Evolutionary conservation across 768 basidiomycete genomes (phyloP).

Genomic region (Boletus subparvulus): DNA sequence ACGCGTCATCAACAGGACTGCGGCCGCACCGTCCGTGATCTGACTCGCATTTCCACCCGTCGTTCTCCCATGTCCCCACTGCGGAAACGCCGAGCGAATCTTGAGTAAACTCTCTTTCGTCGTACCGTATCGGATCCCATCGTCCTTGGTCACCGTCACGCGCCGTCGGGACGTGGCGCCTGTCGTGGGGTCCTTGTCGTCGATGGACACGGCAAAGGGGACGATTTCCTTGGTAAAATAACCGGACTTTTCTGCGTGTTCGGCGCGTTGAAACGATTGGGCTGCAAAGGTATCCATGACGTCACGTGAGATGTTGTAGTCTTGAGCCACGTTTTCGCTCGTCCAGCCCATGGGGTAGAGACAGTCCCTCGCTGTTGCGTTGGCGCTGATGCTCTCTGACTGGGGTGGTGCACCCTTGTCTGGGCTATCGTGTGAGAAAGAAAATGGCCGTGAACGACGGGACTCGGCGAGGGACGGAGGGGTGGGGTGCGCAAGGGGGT

Average conservation of each 20-base stretch:
- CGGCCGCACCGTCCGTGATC: conserved; percentile 81
- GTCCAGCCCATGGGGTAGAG: conserved; percentile 86
- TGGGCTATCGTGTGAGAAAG: conserved; percentile 40
- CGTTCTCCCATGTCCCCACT: conserved; percentile 71
- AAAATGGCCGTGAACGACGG: background rate
- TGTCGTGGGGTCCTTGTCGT: conserved; percentile 58
- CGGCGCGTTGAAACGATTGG: conserved; percentile 74
- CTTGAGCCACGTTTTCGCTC: conserved; percentile 78
- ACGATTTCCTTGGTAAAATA: conserved; percentile 70
- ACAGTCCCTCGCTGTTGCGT: conserved; percentile 59
- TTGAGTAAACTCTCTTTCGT: conserved; percentile 63
- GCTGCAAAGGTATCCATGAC: conserved; percentile 78
- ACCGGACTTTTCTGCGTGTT: conserved; percentile 66
- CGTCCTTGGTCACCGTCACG: conserved; percentile 66
- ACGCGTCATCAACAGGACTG: conserved; percentile 78
- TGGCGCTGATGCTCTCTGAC: conserved; percentile 59
- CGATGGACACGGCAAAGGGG: conserved; percentile 66
- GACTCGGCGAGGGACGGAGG: too few species aligned
- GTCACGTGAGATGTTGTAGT: conserved; percentile 69
- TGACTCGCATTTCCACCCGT: conserved; percentile 89
- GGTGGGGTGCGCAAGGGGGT: too few species aligned
- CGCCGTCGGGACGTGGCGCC: conserved; percentile 43
- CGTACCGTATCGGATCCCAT: conserved; percentile 75
- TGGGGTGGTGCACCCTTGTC: conserved; percentile 60
- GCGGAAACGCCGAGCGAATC: conserved; percentile 76